Conservation (phyloP, 441 rosid species). For the Aleurites moluccanus region DNA sequence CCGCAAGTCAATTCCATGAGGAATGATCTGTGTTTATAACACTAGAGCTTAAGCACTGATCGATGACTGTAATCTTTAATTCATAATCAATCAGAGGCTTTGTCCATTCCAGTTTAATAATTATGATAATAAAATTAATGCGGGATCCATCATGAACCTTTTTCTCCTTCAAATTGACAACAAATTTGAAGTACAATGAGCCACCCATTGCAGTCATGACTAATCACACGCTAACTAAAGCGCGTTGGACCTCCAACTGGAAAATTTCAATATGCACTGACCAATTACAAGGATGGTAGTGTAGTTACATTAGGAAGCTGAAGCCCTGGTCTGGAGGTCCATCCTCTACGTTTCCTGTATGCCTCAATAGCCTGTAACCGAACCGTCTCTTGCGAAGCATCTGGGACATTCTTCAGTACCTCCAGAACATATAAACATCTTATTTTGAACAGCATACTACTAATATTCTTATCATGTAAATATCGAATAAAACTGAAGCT, state of each 20-base stretch:
- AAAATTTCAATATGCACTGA: constrained; percentile 7
- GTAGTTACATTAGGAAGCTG: constrained; percentile 41
- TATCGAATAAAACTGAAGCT: neutral
- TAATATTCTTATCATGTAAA: neutral
- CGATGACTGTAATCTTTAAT: too few species aligned
- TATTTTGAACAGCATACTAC: constrained; percentile 1
- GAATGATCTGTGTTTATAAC: too few species aligned
- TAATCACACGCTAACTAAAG: neutral
- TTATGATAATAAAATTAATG: neutral
- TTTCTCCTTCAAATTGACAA: neutral
- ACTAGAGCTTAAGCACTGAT: too few species aligned
- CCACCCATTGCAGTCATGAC: neutral
- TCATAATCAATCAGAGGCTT: too few species aligned
- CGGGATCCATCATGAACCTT: neutral
- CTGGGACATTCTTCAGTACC: constrained; percentile 43
- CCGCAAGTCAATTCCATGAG: too few species aligned
- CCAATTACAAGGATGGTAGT: constrained; percentile 19
- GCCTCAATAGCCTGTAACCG: constrained; percentile 73
- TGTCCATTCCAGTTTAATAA: neutral
- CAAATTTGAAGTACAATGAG: constrained; percentile 11
- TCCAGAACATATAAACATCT: constrained; percentile 28
- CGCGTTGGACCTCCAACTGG: neutral
- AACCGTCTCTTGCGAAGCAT: constrained; percentile 66
- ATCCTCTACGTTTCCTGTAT: constrained; percentile 67
- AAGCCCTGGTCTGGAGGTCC: constrained; percentile 71